Base-by-base conservation (phyloP, 805 yeast species). In the Candida succiphila region DNA sequence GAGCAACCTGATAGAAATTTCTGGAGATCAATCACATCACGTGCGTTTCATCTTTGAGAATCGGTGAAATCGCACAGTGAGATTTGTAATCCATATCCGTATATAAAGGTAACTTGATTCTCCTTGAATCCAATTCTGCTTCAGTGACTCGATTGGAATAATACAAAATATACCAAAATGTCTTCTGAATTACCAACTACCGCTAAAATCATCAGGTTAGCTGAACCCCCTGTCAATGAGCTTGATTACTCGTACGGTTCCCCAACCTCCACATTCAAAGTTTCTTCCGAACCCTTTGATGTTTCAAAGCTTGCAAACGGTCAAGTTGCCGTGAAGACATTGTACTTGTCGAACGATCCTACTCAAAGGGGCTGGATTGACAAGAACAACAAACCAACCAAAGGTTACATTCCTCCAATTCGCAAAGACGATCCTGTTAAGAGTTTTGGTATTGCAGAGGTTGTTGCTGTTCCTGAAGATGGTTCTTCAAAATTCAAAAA, bases 321-420 rank as follows among this genome's bases (percentile, higher is more conserved):
- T 29, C 29, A 71, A 31, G 34, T 74, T 10, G 47, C 68, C 12
- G 52, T 72, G n/a, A 66, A 72, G 47, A 47, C 60, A 2, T 41
- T 65, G 28, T 66, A 61, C 38, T 39, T 74, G 8, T 71, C 80
- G 17, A 69, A 75, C 42, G 81, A 75, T 46, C 81, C 82, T 12
- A 72, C 79, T 14, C 78, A 73, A 45, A 72, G 76, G 50, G 62
- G 63, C 31, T 72, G 79, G 75, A 72, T 73, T 38, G 54, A 55
- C 29, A 60, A 59, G 36, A 54, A 46, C 34, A 43, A 41, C 19
- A 51, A 58, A 32, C 43, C 58, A 2, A 40, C 47, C 31, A 50
- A 58, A 40, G 35, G 45, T 26, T 65, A 65, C 43, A 44, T 48
- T 19, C 52, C 58, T 6, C 67, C 72, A 20, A 51, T 65, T 9